Base-by-base conservation (phyloP, 306 rosid species). In the Malus domestica region DNA sequence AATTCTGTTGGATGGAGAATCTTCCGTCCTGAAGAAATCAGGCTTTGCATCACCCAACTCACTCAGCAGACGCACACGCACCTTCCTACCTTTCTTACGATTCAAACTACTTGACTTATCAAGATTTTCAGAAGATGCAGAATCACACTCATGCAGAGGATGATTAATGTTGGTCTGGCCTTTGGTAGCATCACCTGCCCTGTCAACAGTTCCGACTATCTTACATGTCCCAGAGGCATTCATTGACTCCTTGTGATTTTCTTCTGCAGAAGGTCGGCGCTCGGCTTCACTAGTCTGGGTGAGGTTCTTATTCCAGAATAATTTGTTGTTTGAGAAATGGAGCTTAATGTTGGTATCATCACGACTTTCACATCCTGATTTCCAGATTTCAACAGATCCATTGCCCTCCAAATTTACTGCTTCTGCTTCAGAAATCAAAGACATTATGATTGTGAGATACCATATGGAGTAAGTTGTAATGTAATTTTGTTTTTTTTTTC, bases 71-170 rank as follows among this genome's bases (percentile, higher is more conserved):
- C 99, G 99, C 78, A 88, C 3, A 49, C 55, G 55, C 15, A 20
- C 86, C 90, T 89, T 96, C 75, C 87, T 90, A 62, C 84, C 83
- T 80, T 83, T 93, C 86, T 88, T 83, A 67, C 93, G 96, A 69
- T 84, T 89, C 55, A 83, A 77, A 58, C 84, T 81, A 79, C 72
- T 73, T 52, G 92, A 82, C 77, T 83, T 87, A 62, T 88, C 88
- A 52, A 55, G 69, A 80, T 81, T 81, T 66, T 81, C 88, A 58
- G 87, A 85, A 55, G 82, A 86, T 71, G 74, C 70, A 80, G 71
- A 25, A 77, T 85, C 79, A 60, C 79, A 69, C 81, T 81, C 83
- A 79, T 81, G 82, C 40, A 58, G 72, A 73, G 85, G 85, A 71
- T 65, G 44, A 32, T 71, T 45, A 71, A 76, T 77, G 68, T 57